phyloP scores from a whole-genome alignment of 2,329 filamentous ascomycete genomes.

The Fusarium sp. region DNA sequence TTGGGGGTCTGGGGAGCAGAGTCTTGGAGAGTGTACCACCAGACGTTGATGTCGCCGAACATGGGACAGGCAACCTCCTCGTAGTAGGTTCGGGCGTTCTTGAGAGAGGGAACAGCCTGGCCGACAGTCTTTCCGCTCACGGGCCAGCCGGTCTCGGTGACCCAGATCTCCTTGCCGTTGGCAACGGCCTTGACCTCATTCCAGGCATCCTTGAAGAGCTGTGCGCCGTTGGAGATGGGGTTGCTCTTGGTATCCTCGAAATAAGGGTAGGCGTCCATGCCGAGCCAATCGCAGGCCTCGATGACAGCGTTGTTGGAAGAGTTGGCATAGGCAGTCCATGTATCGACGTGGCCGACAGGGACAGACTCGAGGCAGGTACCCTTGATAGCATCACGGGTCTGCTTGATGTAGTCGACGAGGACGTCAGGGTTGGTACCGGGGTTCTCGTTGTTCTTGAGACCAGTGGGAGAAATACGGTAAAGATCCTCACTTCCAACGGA shows the following conservation, averaged over 20 bases:
- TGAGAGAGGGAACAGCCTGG: conserved; percentile 68
- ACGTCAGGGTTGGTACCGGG: conserved; percentile 70
- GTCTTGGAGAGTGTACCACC: conserved; percentile 84
- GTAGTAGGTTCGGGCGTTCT: conserved; percentile 85
- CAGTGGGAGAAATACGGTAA: conserved; percentile 80
- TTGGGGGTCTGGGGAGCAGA: conserved; percentile 66
- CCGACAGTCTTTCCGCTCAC: conserved; percentile 73
- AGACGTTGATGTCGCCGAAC: conserved; percentile 73
- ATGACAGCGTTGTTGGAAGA: conserved; percentile 76
- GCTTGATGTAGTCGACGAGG: conserved; percentile 75
- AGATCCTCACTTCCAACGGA: conserved; percentile 89
- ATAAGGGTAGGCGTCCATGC: conserved; percentile 88
- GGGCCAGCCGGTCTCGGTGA: conserved; percentile 91
- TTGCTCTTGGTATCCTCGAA: conserved; percentile 78
- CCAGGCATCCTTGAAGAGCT: conserved; percentile 76
- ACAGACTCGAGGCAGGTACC: conserved; percentile 68
- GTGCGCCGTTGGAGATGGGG: conserved; percentile 70
- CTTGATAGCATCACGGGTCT: conserved; percentile 71
- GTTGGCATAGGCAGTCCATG: conserved; percentile 85
- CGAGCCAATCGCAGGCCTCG: conserved; percentile 78
- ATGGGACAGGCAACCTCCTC: conserved; percentile 78
- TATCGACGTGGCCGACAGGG: conserved; percentile 86
- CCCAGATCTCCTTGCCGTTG: conserved; percentile 79
- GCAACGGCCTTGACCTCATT: conserved; percentile 67
- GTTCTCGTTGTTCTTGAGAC: conserved; percentile 70